Evolutionary conservation across 148 eudicot species (phyloP).

Genomic region (Spergularia marina): DNA sequence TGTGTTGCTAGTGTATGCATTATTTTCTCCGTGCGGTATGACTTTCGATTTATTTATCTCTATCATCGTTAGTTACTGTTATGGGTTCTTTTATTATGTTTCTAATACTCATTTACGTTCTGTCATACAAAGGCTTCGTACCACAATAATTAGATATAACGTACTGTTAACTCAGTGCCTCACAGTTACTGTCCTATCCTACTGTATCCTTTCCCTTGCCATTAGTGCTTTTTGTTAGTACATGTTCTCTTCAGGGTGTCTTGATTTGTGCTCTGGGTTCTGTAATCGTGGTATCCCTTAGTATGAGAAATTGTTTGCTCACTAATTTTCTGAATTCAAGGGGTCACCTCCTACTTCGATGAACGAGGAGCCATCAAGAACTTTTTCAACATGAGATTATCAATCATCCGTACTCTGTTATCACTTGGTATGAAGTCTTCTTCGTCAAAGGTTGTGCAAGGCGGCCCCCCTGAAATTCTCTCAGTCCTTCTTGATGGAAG

Average conservation of each 20-base stretch:
- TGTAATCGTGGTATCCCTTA: neutral
- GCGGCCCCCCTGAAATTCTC: constrained; percentile 86
- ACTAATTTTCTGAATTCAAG: constrained; percentile 31
- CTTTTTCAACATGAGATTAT: constrained; percentile 51
- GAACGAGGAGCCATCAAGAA: constrained; percentile 56
- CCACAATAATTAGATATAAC: neutral
- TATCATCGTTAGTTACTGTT: too few relatives aligned
- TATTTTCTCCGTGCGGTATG: too few relatives aligned
- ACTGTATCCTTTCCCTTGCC: neutral
- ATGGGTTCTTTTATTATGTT: too few relatives aligned
- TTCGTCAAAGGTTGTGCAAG: constrained; percentile 64
- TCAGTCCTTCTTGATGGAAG: constrained; percentile 89
- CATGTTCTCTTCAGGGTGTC: neutral
- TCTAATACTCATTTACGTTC: too few relatives aligned
- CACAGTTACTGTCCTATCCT: neutral
- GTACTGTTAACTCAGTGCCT: neutral
- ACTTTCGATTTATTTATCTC: too few relatives aligned
- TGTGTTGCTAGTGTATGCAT: too few relatives aligned
- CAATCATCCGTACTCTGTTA: constrained; percentile 56
- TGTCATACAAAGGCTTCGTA: too few relatives aligned
- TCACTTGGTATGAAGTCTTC: constrained; percentile 80
- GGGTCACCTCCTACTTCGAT: constrained; percentile 79
- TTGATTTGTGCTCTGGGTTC: neutral
- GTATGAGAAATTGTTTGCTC: neutral
- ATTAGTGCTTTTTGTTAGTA: neutral